Conservation (phyloP, 495 filamentous ascomycete genomes). For the Platismatia glauca region DNA sequence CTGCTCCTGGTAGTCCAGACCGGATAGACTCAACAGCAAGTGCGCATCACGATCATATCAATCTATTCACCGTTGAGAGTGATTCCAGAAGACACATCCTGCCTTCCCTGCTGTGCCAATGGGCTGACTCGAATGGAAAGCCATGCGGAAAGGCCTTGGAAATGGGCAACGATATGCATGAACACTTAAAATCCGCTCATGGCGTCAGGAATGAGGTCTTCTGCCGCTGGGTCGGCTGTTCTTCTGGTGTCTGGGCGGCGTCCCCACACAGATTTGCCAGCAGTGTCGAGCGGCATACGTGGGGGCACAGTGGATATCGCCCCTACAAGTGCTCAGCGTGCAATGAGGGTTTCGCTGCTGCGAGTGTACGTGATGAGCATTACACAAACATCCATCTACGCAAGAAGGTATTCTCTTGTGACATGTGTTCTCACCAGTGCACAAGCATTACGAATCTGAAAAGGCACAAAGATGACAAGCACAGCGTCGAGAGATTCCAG, state of each 20-base stretch:
- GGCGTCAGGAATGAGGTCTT: conserved; percentile 4
- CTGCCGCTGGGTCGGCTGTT: conserved; percentile 11
- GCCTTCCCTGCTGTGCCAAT: background rate
- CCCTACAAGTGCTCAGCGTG: background rate
- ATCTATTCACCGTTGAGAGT: background rate
- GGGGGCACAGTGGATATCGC: conserved; percentile 15
- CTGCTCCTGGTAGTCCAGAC: background rate
- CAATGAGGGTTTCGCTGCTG: conserved; percentile 1
- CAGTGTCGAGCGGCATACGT: conserved; percentile 8
- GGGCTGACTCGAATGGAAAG: background rate
- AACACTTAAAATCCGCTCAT: conserved; percentile 8
- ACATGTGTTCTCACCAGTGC: background rate
- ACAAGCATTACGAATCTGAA: background rate
- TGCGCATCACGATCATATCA: background rate
- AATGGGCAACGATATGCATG: conserved; percentile 5
- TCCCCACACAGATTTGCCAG: background rate
- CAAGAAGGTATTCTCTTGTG: background rate
- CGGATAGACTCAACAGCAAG: background rate
- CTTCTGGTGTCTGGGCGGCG: background rate
- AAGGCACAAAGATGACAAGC: conserved; percentile 1
- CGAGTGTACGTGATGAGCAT: background rate
- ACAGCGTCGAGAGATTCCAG: background rate
- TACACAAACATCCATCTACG: background rate
- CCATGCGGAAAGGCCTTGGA: background rate
- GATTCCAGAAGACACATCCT: background rate